phyloP scores from a whole-genome alignment of 148 eudicot species.

The Cornus kousa region DNA sequence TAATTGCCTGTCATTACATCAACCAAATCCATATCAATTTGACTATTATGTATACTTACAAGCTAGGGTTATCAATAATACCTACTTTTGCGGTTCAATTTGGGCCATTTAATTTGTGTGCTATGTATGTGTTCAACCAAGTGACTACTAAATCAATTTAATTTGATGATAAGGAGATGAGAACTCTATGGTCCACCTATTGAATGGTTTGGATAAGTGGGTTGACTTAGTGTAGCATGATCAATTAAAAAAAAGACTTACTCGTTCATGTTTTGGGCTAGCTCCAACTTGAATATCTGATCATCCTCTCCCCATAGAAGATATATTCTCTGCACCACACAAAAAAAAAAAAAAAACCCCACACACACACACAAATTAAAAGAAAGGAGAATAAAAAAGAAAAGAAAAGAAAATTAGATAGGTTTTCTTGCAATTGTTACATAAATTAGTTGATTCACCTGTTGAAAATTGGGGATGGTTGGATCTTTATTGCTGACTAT shows the following conservation, averaged over 20 bases:
- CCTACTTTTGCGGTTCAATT: neutral
- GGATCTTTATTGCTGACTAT: constrained; percentile 68
- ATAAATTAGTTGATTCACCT: constrained; percentile 32
- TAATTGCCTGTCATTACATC: constrained; percentile 49
- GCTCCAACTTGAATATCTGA: constrained; percentile 74
- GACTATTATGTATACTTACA: neutral
- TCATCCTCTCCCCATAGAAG: constrained; percentile 94
- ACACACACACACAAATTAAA: too few species aligned
- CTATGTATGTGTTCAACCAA: too few species aligned
- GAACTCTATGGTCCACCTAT: too few species aligned
- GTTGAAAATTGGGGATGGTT: constrained; percentile 56
- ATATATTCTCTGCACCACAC: constrained; percentile 63
- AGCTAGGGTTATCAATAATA: neutral
- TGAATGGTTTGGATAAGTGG: too few species aligned
- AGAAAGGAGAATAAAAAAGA: too few species aligned
- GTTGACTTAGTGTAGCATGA: too few species aligned
- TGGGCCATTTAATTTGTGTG: too few species aligned
- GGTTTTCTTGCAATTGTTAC: neutral
- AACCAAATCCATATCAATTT: neutral
- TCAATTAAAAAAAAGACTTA: constrained; percentile 26
- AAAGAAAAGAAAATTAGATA: neutral
- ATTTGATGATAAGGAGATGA: too few species aligned
- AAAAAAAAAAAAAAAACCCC: too few species aligned
- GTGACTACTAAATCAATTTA: too few species aligned
- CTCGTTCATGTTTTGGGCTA: constrained; percentile 84